Conservation (phyloP, 176 grass and related monocot species). For the Zizania latifolia region DNA sequence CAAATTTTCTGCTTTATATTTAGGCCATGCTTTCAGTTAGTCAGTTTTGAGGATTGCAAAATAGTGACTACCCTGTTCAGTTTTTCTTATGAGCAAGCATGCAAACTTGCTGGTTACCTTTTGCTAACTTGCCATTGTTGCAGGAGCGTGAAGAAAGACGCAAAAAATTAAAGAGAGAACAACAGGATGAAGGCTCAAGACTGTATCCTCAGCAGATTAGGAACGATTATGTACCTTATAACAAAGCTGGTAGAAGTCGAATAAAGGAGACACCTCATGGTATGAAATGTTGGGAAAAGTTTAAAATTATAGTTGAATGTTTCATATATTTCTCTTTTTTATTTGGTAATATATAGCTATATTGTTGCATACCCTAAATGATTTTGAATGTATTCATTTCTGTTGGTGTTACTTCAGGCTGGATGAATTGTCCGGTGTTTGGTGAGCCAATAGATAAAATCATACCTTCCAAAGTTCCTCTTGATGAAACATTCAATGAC, state of each 20-base stretch:
- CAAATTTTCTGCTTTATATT: neutral
- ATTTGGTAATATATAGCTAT: conserved; percentile 1
- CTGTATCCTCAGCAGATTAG: conserved; percentile 42
- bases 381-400: conserved; percentile 11
- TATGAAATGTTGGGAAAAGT: conserved; percentile 14
- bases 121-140: conserved; percentile 13
- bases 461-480: conserved; percentile 99
- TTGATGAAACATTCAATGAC: conserved; percentile 94
- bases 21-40: neutral
- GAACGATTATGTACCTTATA: conserved; percentile 63
- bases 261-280: conserved; percentile 84
- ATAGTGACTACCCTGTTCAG: neutral
- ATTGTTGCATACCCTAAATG: neutral
- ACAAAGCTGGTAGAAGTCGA: conserved; percentile 45
- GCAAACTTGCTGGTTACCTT: neutral
- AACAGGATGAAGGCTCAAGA: conserved; percentile 56
- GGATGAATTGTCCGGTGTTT: conserved; percentile 90
- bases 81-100: neutral
- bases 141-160: conserved; percentile 93
- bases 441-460: conserved; percentile 87
- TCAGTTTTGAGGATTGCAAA: neutral
- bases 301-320: neutral
- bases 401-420: conserved; percentile 48
- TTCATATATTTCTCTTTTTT: neutral
- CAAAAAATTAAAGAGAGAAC: conserved; percentile 55